Evolutionary conservation across 192 early-diverging fungal genomes (phyloP).

Genomic region (Ramicandelaber brevisporus): DNA sequence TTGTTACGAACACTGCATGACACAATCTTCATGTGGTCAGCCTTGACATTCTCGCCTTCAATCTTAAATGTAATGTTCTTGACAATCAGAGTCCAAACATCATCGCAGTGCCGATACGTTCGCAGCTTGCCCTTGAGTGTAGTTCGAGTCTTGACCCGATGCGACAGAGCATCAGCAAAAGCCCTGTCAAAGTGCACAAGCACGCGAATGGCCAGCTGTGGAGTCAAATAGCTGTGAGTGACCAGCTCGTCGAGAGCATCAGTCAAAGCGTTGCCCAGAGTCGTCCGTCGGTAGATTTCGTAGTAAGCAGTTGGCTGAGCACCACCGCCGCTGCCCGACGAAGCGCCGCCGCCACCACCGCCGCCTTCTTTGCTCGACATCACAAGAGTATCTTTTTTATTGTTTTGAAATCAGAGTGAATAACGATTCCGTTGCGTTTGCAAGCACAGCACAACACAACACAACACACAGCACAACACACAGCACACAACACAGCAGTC

Average conservation of each 20-base stretch:
- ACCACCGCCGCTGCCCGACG: too few relatives aligned
- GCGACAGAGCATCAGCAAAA: constrained; percentile 68
- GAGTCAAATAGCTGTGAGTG: constrained; percentile 62
- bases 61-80: constrained; percentile 66
- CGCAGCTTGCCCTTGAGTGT: constrained; percentile 55
- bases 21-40: constrained; percentile 87
- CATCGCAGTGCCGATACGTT: constrained; percentile 87
- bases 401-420: too few relatives aligned
- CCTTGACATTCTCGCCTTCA: constrained; percentile 51
- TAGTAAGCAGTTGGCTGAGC: too few relatives aligned
- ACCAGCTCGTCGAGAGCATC: constrained; percentile 95
- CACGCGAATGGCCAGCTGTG: constrained; percentile 80
- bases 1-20: constrained; percentile 74
- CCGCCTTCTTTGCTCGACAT: too few relatives aligned
- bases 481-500: too few relatives aligned
- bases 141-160: constrained; percentile 50
- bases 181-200: constrained; percentile 45
- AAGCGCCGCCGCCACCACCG: too few relatives aligned
- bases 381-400: too few relatives aligned
- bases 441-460: too few relatives aligned
- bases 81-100: constrained; percentile 95
- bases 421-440: too few relatives aligned
- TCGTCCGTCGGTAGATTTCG: constrained; percentile 44
- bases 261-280: constrained; percentile 76
- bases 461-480: too few relatives aligned